Evolutionary conservation across 176 grass and related monocot genomes (phyloP).

Genomic region (Bolboschoenus planiculmis): DNA sequence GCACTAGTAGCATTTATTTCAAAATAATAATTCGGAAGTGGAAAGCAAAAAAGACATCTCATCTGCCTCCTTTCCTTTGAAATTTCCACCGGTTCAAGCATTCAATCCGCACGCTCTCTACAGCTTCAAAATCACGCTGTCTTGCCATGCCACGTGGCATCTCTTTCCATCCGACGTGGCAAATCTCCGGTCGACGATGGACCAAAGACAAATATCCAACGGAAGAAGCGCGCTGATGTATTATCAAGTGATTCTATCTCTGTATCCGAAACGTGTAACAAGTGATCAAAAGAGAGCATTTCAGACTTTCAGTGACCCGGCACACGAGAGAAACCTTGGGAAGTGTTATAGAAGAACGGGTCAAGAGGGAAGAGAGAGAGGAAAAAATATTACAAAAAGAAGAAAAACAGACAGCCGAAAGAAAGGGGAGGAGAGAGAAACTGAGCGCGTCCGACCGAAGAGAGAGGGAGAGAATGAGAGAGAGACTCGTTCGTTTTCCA

Average conservation of each 20-base stretch:
- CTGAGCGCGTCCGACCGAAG: conserved; percentile 20
- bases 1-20: too few species aligned
- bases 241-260: neutral
- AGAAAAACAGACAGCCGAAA: conserved; percentile 12
- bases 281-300: neutral
- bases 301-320: neutral
- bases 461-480: conserved; percentile 19
- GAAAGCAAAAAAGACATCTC: conserved; percentile 11
- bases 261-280: neutral
- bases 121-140: neutral
- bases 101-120: neutral
- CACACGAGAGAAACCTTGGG: neutral
- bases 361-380: neutral
- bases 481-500: conserved; percentile 12
- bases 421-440: neutral
- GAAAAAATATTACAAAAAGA: neutral
- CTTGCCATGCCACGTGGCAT: neutral
- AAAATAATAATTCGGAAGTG: neutral
- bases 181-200: neutral
- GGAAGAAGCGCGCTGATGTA: too few species aligned
- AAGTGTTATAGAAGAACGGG: neutral
- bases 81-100: neutral
- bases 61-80: neutral
- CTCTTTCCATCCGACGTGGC: neutral
- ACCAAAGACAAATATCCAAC: conserved; percentile 9